phyloP scores from a whole-genome alignment of 345 rosid genomes.

The Hypericum androsaemum region DNA sequence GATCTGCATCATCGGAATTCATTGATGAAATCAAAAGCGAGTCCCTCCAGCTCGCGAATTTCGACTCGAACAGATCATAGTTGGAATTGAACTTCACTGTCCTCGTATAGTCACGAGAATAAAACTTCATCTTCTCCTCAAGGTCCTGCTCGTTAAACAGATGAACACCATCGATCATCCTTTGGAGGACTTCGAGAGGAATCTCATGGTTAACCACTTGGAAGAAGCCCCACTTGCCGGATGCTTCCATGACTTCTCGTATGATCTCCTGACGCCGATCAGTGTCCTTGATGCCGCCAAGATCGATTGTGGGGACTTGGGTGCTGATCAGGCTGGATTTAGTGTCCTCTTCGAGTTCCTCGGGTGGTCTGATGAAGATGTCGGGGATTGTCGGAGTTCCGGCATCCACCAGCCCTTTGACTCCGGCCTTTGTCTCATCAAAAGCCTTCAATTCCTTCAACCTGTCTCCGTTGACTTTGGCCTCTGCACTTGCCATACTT shows the following conservation, averaged over 20 bases:
- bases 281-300: neutral
- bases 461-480: no score
- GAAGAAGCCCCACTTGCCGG: conserved; percentile 14
- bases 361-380: no score
- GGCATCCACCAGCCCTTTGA: no score
- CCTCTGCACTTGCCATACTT: no score
- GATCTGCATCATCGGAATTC: conserved; percentile 4
- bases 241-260: neutral
- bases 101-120: conserved; percentile 14
- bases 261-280: neutral
- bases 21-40: conserved; percentile 12
- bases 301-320: conserved; percentile 8
- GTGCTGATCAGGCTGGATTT: neutral
- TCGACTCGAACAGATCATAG: conserved; percentile 14
- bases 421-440: no score
- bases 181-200: neutral
- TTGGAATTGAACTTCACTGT: conserved; percentile 16
- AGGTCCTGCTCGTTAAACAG: conserved; percentile 9
- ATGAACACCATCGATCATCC: conserved; percentile 5
- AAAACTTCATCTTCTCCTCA: conserved; percentile 12
- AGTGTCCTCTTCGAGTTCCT: conserved; percentile 1
- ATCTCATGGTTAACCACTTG: no score
- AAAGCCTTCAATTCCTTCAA: no score
- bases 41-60: conserved; percentile 22
- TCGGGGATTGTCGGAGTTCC: no score